Percentiles rank a stretch among this genome's conserved stretches.
Evolutionary conservation across 1,284 basidiomycete genomes (phyloP).

Genomic region (Naganishia sp.): DNA sequence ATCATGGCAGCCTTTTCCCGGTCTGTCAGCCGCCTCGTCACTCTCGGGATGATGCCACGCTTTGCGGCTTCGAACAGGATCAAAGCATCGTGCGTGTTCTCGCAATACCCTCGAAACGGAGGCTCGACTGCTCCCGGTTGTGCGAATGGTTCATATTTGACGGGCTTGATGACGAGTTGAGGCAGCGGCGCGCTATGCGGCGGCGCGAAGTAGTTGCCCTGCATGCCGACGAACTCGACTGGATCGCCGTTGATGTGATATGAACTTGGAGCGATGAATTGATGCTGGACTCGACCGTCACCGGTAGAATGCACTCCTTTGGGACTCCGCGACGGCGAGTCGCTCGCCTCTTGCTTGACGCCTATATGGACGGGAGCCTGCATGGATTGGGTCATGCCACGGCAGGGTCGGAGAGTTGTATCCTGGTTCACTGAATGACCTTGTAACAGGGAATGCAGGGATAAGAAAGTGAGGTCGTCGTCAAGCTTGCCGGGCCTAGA

Average conservation of each 20-base stretch:
- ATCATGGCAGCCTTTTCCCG: slow-evolving; percentile 84
- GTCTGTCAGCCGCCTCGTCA: slow-evolving; percentile 91
- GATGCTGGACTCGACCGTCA: neutral
- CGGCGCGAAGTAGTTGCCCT: slow-evolving; percentile 8
- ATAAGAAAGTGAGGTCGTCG: no score
- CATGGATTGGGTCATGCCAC: slow-evolving; percentile 16
- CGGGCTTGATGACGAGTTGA: slow-evolving; percentile 13
- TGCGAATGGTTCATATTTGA: slow-evolving; percentile 21
- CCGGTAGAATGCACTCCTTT: neutral
- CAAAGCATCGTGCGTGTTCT: slow-evolving; percentile 90
- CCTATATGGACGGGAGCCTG: neutral
- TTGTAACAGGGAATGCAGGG: no score
- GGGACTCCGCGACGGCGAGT: neutral
- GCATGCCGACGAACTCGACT: slow-evolving; percentile 20
- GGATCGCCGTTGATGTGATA: slow-evolving; percentile 7
- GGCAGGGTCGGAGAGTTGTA: neutral
- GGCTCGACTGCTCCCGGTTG: slow-evolving; percentile 62
- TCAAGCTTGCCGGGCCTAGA: no score
- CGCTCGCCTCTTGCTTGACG: neutral
- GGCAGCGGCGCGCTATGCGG: slow-evolving; percentile 19
- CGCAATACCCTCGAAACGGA: slow-evolving; percentile 89
- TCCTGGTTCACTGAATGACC: no score
- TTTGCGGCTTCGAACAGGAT: slow-evolving; percentile 93
- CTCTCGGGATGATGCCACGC: slow-evolving; percentile 83
- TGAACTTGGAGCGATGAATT: neutral